phyloP scores from a whole-genome alignment of 768 basidiomycete genomes.

The Lyophyllum shimeji region DNA sequence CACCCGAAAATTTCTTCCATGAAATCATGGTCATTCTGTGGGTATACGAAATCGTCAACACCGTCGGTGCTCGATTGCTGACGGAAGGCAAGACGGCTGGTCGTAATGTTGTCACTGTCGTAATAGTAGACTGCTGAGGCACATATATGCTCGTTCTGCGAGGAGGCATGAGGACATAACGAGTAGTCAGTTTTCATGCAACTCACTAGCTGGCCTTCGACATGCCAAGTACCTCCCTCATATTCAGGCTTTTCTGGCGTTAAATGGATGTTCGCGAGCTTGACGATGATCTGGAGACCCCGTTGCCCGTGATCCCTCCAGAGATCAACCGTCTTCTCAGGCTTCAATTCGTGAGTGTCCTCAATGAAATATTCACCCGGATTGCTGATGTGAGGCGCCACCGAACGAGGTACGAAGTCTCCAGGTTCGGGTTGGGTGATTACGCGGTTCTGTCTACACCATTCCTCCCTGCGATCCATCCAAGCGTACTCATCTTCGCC shows the following conservation, averaged over 20 bases:
- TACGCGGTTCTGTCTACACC: constrained; percentile 10
- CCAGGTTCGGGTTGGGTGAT: constrained; percentile 22
- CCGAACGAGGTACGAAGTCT: constrained; percentile 7
- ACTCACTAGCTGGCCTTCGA: constrained; percentile 16
- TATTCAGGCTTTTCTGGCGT: constrained; percentile 14
- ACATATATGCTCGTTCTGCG: constrained; percentile 20
- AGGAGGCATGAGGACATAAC: background rate
- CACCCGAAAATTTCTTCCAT: constrained; percentile 6
- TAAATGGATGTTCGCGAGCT: constrained; percentile 17
- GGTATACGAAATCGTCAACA: background rate
- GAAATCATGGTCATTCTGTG: constrained; percentile 5
- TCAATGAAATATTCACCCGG: background rate
- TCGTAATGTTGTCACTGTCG: constrained; percentile 15
- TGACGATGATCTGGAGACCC: constrained; percentile 17
- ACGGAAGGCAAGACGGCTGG: constrained; percentile 10
- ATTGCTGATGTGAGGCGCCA: background rate
- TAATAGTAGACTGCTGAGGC: constrained; percentile 19
- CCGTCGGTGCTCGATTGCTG: background rate
- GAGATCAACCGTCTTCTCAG: constrained; percentile 5
- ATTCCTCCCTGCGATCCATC: constrained; percentile 13
- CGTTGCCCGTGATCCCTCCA: constrained; percentile 1
- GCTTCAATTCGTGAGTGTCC: background rate
- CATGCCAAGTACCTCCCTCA: constrained; percentile 15
- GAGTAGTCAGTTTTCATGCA: background rate
- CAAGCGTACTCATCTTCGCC: constrained; percentile 20